phyloP scores from a whole-genome alignment of 75 land plant genomes.

The Selaginella moellendorffii region DNA sequence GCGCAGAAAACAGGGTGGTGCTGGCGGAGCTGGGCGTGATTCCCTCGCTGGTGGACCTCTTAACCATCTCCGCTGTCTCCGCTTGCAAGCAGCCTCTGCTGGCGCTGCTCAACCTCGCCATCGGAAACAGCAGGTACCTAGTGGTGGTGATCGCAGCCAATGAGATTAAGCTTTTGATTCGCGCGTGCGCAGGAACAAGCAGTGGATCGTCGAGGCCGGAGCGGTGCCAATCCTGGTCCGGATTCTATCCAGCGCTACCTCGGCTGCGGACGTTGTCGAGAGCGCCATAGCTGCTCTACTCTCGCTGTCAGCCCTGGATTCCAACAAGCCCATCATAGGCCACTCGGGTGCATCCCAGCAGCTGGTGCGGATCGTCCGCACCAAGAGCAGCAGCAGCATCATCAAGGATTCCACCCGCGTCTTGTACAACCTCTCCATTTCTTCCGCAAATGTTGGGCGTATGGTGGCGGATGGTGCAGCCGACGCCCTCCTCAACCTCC shows the following conservation, averaged over 20 bases:
- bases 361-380: slow-evolving; percentile 23
- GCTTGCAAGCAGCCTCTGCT: slow-evolving; percentile 20
- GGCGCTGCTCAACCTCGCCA: slow-evolving; percentile 60
- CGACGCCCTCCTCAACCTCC: slow-evolving; percentile 25
- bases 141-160: no score
- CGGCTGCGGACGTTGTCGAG: slow-evolving; percentile 13
- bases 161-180: no score
- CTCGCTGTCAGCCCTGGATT: slow-evolving; percentile 53
- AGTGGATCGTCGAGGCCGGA: slow-evolving; percentile 57
- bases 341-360: slow-evolving; percentile 49
- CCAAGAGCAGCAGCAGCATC: slow-evolving; percentile 12
- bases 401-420: slow-evolving; percentile 48
- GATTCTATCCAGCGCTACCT: slow-evolving; percentile 15
- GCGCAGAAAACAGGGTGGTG: slow-evolving; percentile 40
- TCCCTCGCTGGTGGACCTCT: slow-evolving; percentile 47
- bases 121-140: slow-evolving; percentile 50
- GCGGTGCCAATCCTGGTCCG: slow-evolving; percentile 57
- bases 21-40: slow-evolving; percentile 65
- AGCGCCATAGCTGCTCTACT: slow-evolving; percentile 52
- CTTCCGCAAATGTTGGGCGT: slow-evolving; percentile 23
- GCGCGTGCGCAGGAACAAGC: slow-evolving; percentile 50
- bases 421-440: slow-evolving; percentile 70
- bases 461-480: slow-evolving; percentile 38
- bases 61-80: background rate
- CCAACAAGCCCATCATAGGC: slow-evolving; percentile 55